These are phyloP conservation scores for Erigeron philadelphicus DNA, from an alignment of 140 eudicot species.

Conservation along the genomic window DNA sequence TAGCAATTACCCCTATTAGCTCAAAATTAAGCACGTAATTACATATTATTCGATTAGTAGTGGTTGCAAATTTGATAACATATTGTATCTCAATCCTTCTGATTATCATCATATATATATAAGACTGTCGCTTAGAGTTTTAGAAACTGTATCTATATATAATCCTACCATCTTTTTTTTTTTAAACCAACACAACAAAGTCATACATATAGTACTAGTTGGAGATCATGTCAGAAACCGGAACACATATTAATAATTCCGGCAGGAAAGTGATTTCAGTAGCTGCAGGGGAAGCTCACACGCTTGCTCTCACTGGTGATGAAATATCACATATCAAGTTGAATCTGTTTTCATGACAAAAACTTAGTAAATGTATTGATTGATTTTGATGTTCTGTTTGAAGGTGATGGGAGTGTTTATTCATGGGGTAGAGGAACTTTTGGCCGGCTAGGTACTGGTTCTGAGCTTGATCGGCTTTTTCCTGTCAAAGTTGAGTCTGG, in stretches of 20 bases:
- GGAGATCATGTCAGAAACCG: conserved; percentile 34
- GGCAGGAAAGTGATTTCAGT: conserved; percentile 41
- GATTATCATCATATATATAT: conserved; percentile 8
- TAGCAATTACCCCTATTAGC: neutral
- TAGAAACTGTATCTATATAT: too few relatives aligned
- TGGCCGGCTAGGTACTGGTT: conserved; percentile 84
- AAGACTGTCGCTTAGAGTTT: neutral
- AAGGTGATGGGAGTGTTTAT: conserved; percentile 78
- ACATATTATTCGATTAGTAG: neutral
- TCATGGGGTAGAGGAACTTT: conserved; percentile 98
- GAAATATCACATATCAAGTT: neutral
- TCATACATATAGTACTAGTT: neutral
- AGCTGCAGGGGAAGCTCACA: conserved; percentile 88
- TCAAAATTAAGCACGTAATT: neutral
- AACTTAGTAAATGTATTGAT: neutral
- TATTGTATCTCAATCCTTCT: neutral
- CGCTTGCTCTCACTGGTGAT: conserved; percentile 78
- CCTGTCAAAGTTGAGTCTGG: conserved; percentile 51
- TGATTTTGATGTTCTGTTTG: conserved; percentile 5
- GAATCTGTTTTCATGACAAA: neutral
- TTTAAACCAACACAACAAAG: neutral
- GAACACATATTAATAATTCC: conserved; percentile 27
- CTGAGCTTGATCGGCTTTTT: conserved; percentile 49
- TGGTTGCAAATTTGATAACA: conserved; percentile 21
- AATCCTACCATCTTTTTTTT: too few relatives aligned